Evolutionary conservation across 2,329 filamentous ascomycete genomes (phyloP), one percentile per base, ranked within the genome.

Genomic region (Monosporascus cannonballus): DNA sequence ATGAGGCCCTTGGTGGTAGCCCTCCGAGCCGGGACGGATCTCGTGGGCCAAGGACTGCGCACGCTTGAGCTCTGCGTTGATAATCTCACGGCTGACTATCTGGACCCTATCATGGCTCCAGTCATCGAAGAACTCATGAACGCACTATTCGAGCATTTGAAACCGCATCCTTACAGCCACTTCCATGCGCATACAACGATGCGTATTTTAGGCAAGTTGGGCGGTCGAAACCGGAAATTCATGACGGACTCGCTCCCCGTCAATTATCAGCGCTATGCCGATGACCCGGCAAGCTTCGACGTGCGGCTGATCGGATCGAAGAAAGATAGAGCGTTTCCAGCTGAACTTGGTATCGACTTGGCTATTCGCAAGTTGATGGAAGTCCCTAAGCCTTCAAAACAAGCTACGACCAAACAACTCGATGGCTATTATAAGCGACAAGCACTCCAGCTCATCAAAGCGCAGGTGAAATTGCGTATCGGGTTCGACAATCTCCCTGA

Each of bases 71-170:
- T 99, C 2, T 99, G 94, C 64, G 94, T 99, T 18, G 94, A 99
- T 58, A 99, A 99, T 62, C 79, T 99, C 0, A 99, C 95, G 0
- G 93, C 94, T 0, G 94, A 99, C 64, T 99, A 99, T 65, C 76
- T 99, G 15, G 94, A 99, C 62, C 95, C 94, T 0, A 97, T 99
- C 63, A 99, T 99, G 93, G 90, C 93, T 2, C 95, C 94, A 0
- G 95, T 97, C 25, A 97, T 99, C 69, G 93, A 99, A 63, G 94
- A 99, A 66, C 77, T 99, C 45, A 99, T 99, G 94, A 94, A 91
- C 47, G 93, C 93, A 1, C 78, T 99, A 1, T 99, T 96, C 79
- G 92, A 96, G 58, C 95, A 99, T 68, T 79, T 99, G 42, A 89
- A 88, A 62, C 95, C 94, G 7, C 87, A 92, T 57, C 94, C 94